phyloP scores from a whole-genome alignment of 2,329 filamentous ascomycete genomes.

The Cladorrhinum sp. region DNA sequence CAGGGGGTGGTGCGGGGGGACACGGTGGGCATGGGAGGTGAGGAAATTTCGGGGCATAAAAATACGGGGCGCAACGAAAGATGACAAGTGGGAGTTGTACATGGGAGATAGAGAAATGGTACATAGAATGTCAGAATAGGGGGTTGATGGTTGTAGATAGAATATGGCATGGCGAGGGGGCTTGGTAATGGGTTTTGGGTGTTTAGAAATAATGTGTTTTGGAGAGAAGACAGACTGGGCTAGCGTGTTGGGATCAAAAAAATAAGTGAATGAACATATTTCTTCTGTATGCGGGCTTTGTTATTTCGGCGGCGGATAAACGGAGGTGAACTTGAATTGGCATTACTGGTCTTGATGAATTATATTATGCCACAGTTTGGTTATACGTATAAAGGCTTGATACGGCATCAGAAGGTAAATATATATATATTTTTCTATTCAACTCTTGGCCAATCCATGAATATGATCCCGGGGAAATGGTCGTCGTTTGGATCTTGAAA shows the following conservation, averaged over 20 bases:
- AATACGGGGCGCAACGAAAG: no score
- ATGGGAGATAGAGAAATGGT: neutral
- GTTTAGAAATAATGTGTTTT: neutral
- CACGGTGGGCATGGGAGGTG: neutral
- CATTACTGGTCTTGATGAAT: no score
- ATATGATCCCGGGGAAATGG: no score
- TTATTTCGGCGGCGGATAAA: no score
- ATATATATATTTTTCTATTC: neutral
- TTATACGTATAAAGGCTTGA: no score
- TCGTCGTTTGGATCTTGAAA: no score
- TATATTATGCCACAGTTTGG: no score
- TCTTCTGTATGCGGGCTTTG: neutral
- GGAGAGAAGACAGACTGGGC: neutral
- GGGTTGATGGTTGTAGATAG: neutral
- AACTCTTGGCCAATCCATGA: neutral
- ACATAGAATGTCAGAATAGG: neutral
- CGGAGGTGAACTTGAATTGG: no score
- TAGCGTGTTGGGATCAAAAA: neutral
- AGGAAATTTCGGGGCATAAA: no score
- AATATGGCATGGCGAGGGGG: neutral
- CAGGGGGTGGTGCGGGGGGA: conserved; percentile 46
- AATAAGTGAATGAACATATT: neutral
- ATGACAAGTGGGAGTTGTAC: neutral
- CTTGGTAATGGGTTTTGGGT: neutral
- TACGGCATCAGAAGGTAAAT: neutral